Evolutionary conservation across 179 eudicot genomes (phyloP).

Genomic region (Nepenthes alata): DNA sequence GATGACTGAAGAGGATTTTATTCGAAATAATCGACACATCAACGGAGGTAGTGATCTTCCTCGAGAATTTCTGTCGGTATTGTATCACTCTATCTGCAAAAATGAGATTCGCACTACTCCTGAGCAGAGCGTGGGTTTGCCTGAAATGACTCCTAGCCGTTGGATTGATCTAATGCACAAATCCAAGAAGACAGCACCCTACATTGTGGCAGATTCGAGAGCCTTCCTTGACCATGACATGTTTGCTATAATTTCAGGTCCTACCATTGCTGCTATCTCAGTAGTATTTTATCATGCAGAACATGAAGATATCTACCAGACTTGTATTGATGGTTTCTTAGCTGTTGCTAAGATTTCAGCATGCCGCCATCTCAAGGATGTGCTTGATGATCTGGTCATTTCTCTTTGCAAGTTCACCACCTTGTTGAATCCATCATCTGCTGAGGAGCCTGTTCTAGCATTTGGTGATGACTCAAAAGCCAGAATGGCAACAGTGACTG

Average conservation of each 20-base stretch:
- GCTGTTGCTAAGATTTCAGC: slow-evolving; percentile 71
- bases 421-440: slow-evolving; percentile 46
- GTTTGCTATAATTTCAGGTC: slow-evolving; percentile 74
- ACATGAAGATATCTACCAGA: slow-evolving; percentile 52
- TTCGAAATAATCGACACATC: slow-evolving; percentile 59
- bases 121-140: slow-evolving; percentile 44
- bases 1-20: slow-evolving; percentile 79
- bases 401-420: slow-evolving; percentile 67
- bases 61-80: slow-evolving; percentile 50
- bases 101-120: slow-evolving; percentile 65
- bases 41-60: slow-evolving; percentile 69
- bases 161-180: slow-evolving; percentile 67
- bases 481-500: slow-evolving; percentile 56
- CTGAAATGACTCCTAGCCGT: slow-evolving; percentile 46
- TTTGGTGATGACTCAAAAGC: slow-evolving; percentile 68
- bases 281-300: slow-evolving; percentile 72
- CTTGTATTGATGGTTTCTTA: slow-evolving; percentile 66
- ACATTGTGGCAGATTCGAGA: slow-evolving; percentile 40
- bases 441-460: slow-evolving; percentile 58
- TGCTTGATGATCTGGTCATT: slow-evolving; percentile 62
- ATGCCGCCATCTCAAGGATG: slow-evolving; percentile 62
- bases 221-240: slow-evolving; percentile 60
- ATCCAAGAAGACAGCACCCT: slow-evolving; percentile 51
- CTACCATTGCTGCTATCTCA: slow-evolving; percentile 68
- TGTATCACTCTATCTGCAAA: slow-evolving; percentile 59